Evolutionary conservation across 2,329 filamentous ascomycete species (phyloP).

Genomic region (Knufia petricola): DNA sequence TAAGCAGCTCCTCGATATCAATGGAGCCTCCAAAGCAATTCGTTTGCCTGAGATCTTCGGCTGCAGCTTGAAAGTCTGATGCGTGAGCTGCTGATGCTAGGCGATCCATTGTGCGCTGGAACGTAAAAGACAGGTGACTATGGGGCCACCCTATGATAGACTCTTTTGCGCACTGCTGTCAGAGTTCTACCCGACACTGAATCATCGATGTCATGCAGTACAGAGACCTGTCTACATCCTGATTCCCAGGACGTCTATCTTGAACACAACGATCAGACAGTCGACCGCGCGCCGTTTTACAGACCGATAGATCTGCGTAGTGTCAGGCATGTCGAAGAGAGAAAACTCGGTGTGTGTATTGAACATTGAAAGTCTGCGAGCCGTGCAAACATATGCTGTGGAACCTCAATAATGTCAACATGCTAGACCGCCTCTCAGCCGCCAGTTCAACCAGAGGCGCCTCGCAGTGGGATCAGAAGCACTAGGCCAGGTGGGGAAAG

Average conservation of each 20-base stretch:
- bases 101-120: neutral
- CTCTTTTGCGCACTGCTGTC: no score
- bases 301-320: no score
- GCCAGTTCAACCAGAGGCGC: no score
- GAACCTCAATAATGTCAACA: neutral
- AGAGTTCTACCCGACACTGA: no score
- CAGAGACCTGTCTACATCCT: no score
- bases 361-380: neutral
- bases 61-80: neutral
- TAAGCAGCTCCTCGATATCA: slow-evolving; percentile 8
- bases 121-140: neutral
- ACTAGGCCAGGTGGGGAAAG: no score
- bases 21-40: slow-evolving; percentile 8
- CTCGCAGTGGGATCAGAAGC: no score
- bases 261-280: no score
- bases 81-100: slow-evolving; percentile 6
- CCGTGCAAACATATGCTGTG: neutral
- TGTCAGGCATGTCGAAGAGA: neutral
- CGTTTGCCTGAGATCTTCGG: neutral
- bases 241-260: no score
- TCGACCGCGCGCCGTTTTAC: no score
- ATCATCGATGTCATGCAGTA: no score
- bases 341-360: neutral
- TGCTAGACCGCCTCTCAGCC: slow-evolving; percentile 7
- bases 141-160: no score